Evolutionary conservation across 352 stramenopile species (phyloP).

Genomic region (Halophytophthora polymorphica): DNA sequence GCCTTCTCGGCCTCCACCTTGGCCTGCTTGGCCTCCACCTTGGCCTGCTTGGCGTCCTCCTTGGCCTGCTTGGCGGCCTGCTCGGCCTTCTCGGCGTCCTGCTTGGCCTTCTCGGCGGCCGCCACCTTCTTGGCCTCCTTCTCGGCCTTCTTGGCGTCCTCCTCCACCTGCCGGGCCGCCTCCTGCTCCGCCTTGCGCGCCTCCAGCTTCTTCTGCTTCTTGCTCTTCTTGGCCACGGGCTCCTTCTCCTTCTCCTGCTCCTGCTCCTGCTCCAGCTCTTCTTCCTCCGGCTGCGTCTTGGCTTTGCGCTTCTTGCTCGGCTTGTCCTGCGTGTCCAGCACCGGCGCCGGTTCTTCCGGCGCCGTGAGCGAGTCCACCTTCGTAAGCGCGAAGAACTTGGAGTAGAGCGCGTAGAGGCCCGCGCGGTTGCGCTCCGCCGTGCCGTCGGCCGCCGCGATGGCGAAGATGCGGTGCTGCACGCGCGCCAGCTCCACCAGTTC

Average conservation of each 20-base stretch:
- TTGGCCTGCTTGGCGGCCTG: constrained; percentile 24
- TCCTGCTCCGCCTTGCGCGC: constrained; percentile 1
- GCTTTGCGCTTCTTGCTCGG: constrained; percentile 6
- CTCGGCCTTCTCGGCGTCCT: constrained; percentile 5
- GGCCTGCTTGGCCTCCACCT: constrained; percentile 14
- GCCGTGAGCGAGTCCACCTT: constrained; percentile 77
- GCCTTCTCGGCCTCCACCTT: constrained; percentile 21
- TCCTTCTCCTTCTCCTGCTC: constrained; percentile 20
- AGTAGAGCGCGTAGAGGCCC: constrained; percentile 76
- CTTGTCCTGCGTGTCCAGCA: constrained; percentile 24
- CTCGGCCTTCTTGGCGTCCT: constrained; percentile 56
- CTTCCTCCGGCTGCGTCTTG: constrained; percentile 37
- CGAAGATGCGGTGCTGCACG: constrained; percentile 80
- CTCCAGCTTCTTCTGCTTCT: constrained; percentile 8
- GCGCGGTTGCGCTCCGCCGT: constrained; percentile 78
- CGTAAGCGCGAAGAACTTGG: constrained; percentile 64
- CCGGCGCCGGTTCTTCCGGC: constrained; percentile 35
- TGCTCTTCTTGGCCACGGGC: constrained; percentile 13
- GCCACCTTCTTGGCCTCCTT: constrained; percentile 33
- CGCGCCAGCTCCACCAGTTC: constrained; percentile 51
- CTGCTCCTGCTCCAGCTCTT: constrained; percentile 43
- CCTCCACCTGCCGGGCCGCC: constrained; percentile 31
- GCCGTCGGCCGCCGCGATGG: constrained; percentile 69
- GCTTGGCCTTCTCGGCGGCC: constrained; percentile 13
- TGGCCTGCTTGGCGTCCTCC: constrained; percentile 18